Evolutionary conservation across 176 grass and related monocot species (phyloP), one percentile per base, ranked within the genome.

Genomic region (Bonia amplexicaulis): DNA sequence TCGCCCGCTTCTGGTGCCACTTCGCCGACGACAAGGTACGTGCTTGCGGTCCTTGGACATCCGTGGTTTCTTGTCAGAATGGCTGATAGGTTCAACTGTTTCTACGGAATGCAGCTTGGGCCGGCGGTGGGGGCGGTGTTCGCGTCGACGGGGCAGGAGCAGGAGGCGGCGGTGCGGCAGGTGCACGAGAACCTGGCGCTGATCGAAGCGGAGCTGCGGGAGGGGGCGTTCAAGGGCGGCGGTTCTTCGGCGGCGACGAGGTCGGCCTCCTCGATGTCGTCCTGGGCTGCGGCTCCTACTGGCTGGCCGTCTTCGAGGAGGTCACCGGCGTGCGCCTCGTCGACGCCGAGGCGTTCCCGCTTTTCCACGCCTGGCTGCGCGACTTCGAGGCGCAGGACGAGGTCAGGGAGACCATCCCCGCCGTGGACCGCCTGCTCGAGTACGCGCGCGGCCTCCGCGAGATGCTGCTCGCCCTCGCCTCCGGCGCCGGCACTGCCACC

Each of bases 261-360:
- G 85, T 93, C 1, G 94, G 94, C 2, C 41, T 96, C 64, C 89
- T 96, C 0, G 94, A 96, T 78, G 90, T 96, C 12, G 91, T 96
- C 22, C 89, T 96, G 2, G 94, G 94, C 1, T 96, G 94, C 72
- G 94, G 94, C 8, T 96, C 94, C 15, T 96, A 93, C 91, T 96
- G 94, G 94, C 91, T 96, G 6, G 91, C 91, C 74, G 91, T 96
- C 6, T 96, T 96, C 78, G 94, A 96, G 73, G 94, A 93, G 59
- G 91, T 96, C 3, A 93, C 88, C 9, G 94, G 85, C 7, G 86
- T 91, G 79, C 92, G 90, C 80, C 89, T 96, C 16, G 94, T 96
- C n/a, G 91, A 93, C 62, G 80, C 89, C 9, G 84, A 85, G 11
- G 90, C 89, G 17, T 93, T 96, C 88, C 94, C 94, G 61, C 86